Evolutionary conservation across 441 rosid genomes (phyloP).

Genomic region (Croton setiger): DNA sequence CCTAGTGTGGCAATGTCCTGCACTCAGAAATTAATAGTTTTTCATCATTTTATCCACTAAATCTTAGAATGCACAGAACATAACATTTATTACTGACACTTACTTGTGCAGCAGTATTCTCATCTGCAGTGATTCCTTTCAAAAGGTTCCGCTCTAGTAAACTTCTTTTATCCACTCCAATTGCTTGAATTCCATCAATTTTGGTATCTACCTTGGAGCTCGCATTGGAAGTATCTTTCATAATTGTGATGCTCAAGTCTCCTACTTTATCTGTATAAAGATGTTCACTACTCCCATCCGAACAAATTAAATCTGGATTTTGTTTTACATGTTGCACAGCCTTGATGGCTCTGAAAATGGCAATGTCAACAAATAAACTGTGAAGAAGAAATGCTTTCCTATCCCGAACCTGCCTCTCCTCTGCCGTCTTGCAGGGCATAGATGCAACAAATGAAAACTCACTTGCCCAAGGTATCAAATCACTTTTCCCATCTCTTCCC

Average conservation of each 20-base stretch:
- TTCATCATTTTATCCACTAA: constrained; percentile 2
- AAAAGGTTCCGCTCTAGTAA: constrained; percentile 45
- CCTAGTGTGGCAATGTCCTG: constrained; percentile 63
- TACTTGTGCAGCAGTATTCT: constrained; percentile 63
- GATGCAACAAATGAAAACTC: constrained; percentile 51
- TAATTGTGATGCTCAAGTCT: constrained; percentile 50
- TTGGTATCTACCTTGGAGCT: constrained; percentile 40
- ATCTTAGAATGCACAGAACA: constrained; percentile 2
- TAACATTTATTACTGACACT: constrained; percentile 12
- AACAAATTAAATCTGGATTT: constrained; percentile 19
- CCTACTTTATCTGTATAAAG: constrained; percentile 45
- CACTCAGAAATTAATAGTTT: constrained; percentile 17
- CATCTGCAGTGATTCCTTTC: constrained; percentile 74
- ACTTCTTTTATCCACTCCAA: constrained; percentile 29
- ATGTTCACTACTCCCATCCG: constrained; percentile 22
- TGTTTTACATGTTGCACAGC: constrained; percentile 34
- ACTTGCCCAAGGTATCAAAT: constrained; percentile 58
- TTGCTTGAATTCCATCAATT: constrained; percentile 32
- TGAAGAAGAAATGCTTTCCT: constrained; percentile 73
- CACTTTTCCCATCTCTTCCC: constrained; percentile 54
- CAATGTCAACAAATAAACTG: constrained; percentile 52
- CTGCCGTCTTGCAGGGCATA: constrained; percentile 63
- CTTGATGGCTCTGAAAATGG: constrained; percentile 58
- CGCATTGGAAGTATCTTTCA: constrained; percentile 36
- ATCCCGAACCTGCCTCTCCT: constrained; percentile 67